These are phyloP conservation scores for Tuber aestivum DNA, from an alignment of 495 filamentous ascomycete species.

Conservation along the genomic window DNA sequence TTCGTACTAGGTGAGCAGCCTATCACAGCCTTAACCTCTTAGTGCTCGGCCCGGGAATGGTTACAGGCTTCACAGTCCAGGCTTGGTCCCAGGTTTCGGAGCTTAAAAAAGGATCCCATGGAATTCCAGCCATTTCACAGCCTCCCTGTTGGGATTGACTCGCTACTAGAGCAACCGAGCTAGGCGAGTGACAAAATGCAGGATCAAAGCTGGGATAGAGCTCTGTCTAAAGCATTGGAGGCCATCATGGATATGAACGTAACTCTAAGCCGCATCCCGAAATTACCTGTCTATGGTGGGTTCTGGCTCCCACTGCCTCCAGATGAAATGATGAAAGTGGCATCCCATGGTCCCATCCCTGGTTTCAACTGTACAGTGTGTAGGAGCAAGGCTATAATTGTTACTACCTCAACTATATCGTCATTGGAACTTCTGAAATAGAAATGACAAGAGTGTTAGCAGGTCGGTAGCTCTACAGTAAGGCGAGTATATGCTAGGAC, in stretches of 20 bases:
- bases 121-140: slow-evolving; percentile 5
- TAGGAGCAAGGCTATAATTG: slow-evolving; percentile 30
- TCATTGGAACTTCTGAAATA: too few species aligned
- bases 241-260: slow-evolving; percentile 11
- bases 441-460: too few species aligned
- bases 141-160: slow-evolving; percentile 8
- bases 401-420: slow-evolving; percentile 20
- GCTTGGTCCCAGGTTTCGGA: slow-evolving; percentile 15
- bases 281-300: slow-evolving; percentile 16
- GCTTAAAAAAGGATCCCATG: background rate
- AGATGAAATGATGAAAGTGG: slow-evolving; percentile 12
- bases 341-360: too few species aligned
- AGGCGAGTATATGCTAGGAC: too few species aligned
- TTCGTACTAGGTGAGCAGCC: slow-evolving; percentile 1
- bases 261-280: slow-evolving; percentile 11
- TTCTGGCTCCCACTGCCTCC: slow-evolving; percentile 21
- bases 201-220: too few species aligned
- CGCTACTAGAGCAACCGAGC: background rate
- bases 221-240: too few species aligned
- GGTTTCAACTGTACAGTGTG: slow-evolving; percentile 10
- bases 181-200: background rate
- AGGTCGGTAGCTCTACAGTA: too few species aligned
- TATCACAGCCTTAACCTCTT: slow-evolving; percentile 8
- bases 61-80: slow-evolving; percentile 19
- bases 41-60: slow-evolving; percentile 22